Evolutionary conservation across 2,329 filamentous ascomycete species (phyloP).

Genomic region (Colletotrichum nymphaeae): DNA sequence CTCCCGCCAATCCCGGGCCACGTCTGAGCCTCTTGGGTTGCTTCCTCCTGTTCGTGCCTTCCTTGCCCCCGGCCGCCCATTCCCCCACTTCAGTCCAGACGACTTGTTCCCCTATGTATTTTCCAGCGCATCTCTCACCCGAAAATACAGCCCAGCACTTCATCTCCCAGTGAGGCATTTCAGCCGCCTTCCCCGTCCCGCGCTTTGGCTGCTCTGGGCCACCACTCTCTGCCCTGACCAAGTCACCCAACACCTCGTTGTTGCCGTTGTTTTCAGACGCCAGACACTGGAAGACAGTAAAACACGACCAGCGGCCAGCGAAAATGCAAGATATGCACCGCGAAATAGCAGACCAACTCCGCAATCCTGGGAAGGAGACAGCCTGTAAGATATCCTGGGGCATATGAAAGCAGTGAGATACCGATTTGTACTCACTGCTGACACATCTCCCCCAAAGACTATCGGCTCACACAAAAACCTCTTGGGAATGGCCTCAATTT

Average conservation of each 20-base stretch:
- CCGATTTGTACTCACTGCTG: background rate
- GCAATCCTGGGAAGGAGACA: background rate
- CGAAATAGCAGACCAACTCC: background rate
- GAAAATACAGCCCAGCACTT: background rate
- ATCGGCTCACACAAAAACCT: background rate
- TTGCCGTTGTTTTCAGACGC: background rate
- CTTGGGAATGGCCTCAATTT: conserved; percentile 33
- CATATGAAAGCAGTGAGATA: background rate
- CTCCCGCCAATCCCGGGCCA: conserved; percentile 35
- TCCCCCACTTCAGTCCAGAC: conserved; percentile 27
- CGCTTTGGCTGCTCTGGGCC: background rate
- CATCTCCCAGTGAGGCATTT: conserved; percentile 11
- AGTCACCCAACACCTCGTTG: background rate
- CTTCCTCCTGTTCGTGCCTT: conserved; percentile 20
- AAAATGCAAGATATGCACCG: background rate
- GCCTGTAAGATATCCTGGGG: background rate
- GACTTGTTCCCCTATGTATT: background rate
- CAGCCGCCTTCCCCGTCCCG: conserved; percentile 28
- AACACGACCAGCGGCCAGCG: background rate
- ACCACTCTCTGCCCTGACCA: background rate
- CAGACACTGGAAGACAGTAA: background rate
- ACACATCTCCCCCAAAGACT: background rate
- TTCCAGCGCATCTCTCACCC: too few relatives aligned
- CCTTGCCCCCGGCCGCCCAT: conserved; percentile 19
- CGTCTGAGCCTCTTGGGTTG: conserved; percentile 35